phyloP scores from a whole-genome alignment of 805 yeast genomes.

The Metschnikowia drakensbergensis region DNA sequence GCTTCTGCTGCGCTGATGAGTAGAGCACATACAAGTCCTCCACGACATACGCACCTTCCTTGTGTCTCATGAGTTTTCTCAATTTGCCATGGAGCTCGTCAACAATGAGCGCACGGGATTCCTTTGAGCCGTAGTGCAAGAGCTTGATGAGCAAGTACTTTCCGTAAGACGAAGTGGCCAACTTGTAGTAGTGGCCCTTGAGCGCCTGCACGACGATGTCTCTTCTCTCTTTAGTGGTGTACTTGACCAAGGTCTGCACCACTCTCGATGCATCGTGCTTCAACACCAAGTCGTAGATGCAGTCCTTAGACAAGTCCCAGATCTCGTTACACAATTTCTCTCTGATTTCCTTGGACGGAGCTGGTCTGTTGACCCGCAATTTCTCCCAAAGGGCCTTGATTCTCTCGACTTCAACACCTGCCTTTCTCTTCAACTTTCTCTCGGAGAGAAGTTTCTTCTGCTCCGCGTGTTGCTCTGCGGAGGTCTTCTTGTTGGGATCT shows the following conservation, averaged over 20 bases:
- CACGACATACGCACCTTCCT: conserved; percentile 96
- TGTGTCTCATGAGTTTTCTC: conserved; percentile 90
- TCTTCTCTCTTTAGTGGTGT: conserved; percentile 76
- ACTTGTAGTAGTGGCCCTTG: conserved; percentile 69
- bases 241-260: conserved; percentile 88
- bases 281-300: conserved; percentile 77
- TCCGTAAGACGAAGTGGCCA: conserved; percentile 92
- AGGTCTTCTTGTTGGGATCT: conserved; percentile 46
- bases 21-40: conserved; percentile 88
- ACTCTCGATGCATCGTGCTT: conserved; percentile 97
- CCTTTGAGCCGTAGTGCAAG: conserved; percentile 86
- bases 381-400: conserved; percentile 90
- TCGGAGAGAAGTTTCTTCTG: conserved; percentile 75
- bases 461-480: conserved; percentile 73
- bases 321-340: conserved; percentile 76
- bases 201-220: conserved; percentile 61
- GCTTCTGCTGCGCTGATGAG: conserved; percentile 77
- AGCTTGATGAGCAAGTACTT: conserved; percentile 85
- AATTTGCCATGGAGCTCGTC: conserved; percentile 87
- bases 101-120: conserved; percentile 68
- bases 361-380: conserved; percentile 79
- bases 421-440: conserved; percentile 80
- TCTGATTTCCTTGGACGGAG: conserved; percentile 71
- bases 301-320: conserved; percentile 77
- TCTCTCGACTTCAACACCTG: conserved; percentile 81